Percentiles rank a stretch among this genome's conserved stretches.
phyloP scores from a whole-genome alignment of 192 early-diverging fungal genomes.

The Coemansia sp. region DNA sequence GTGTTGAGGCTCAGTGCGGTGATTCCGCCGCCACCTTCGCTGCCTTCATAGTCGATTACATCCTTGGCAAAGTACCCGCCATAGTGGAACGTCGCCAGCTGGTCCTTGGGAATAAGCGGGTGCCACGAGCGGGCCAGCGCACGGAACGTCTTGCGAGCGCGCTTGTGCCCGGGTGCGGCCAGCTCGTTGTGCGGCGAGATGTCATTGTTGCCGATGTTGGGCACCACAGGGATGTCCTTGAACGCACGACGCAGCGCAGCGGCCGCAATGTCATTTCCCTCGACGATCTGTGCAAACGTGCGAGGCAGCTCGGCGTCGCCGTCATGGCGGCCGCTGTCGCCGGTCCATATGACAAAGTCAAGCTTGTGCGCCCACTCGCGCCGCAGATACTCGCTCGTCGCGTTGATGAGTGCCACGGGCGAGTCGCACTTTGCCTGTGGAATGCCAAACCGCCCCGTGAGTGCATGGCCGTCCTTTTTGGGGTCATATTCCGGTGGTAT shows the following conservation, averaged over 20 bases:
- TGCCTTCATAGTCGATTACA: constrained; percentile 23
- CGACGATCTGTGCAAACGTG: constrained; percentile 59
- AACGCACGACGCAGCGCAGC: constrained; percentile 53
- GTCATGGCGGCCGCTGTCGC: constrained; percentile 73
- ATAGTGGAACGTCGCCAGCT: constrained; percentile 58
- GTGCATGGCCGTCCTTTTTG: constrained; percentile 19
- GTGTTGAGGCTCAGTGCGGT: constrained; percentile 68
- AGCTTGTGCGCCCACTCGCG: constrained; percentile 36
- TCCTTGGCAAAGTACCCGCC: constrained; percentile 69
- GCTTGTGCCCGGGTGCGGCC: constrained; percentile 40
- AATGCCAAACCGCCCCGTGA: constrained; percentile 56
- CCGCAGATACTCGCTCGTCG: constrained; percentile 56
- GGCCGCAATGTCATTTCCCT: constrained; percentile 55
- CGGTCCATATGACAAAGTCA: constrained; percentile 74
- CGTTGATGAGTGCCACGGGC: constrained; percentile 55
- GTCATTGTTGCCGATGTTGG: constrained; percentile 68
- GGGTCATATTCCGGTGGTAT: neutral
- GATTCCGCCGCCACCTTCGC: constrained; percentile 34
- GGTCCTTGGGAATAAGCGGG: constrained; percentile 60
- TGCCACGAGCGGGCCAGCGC: constrained; percentile 57
- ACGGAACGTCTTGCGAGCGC: constrained; percentile 52
- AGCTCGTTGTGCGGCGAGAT: constrained; percentile 70
- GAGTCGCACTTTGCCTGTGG: constrained; percentile 61
- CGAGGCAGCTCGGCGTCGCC: constrained; percentile 63
- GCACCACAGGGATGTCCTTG: constrained; percentile 15